A percentile compares a stretch with the other conserved stretches of the same genome.
Evolutionary conservation across 495 filamentous ascomycete species (phyloP).

Genomic region (Neurospora pannonica): DNA sequence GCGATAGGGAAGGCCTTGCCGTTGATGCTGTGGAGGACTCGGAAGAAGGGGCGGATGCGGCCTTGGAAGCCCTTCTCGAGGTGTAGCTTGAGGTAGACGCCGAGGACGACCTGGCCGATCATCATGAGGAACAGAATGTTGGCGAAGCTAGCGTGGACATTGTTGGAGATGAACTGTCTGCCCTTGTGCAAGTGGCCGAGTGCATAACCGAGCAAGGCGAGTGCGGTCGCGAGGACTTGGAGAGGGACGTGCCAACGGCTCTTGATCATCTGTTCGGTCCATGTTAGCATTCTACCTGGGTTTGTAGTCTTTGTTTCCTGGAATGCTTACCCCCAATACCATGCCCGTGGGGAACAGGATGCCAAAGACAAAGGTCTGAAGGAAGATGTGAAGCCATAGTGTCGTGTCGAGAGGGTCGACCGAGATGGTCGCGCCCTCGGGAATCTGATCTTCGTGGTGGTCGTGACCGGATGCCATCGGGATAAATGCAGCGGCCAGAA

Average conservation of each 20-base stretch:
- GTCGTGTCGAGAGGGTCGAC: conserved; percentile 79
- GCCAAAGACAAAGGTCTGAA: conserved; percentile 83
- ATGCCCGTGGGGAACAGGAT: conserved; percentile 89
- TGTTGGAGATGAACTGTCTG: conserved; percentile 66
- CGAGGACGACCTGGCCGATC: conserved; percentile 64
- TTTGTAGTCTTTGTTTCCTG: background rate
- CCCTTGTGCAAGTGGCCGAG: conserved; percentile 87
- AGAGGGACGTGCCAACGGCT: conserved; percentile 92
- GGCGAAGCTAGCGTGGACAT: conserved; percentile 77
- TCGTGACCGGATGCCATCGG: conserved; percentile 54
- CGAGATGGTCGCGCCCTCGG: conserved; percentile 67
- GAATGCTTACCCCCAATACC: conserved; percentile 72
- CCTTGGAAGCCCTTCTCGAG: conserved; percentile 74
- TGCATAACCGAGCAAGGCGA: conserved; percentile 79
- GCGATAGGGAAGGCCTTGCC: conserved; percentile 82
- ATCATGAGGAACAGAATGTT: conserved; percentile 71
- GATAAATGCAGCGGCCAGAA: conserved; percentile 16
- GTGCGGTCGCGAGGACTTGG: conserved; percentile 61
- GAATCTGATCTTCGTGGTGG: conserved; percentile 63
- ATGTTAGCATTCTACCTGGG: conserved; percentile 1
- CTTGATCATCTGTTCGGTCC: conserved; percentile 59
- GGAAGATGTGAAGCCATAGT: conserved; percentile 87
- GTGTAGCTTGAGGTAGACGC: conserved; percentile 83
- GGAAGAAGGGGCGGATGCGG: conserved; percentile 60
- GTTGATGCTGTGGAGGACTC: conserved; percentile 66